phyloP scores from a whole-genome alignment of 2,329 filamentous ascomycete species.

The Hypoxylon rubiginosum region DNA sequence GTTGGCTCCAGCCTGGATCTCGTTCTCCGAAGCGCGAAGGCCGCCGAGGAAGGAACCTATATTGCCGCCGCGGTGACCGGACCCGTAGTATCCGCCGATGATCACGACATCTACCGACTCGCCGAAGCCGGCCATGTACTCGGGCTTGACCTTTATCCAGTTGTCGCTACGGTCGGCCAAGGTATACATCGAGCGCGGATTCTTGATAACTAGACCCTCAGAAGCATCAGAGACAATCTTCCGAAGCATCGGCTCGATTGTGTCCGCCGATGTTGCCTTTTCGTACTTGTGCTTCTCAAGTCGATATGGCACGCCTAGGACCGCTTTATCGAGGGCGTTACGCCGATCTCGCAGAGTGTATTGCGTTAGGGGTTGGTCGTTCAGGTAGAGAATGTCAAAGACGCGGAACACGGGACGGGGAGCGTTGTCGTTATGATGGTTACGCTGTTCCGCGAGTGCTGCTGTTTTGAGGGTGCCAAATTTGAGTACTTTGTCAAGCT shows the following conservation, averaged over 20 bases:
- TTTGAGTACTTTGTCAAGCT: slow-evolving; percentile 83
- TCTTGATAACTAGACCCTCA: slow-evolving; percentile 94
- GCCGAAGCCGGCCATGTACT: slow-evolving; percentile 97
- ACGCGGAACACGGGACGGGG: slow-evolving; percentile 84
- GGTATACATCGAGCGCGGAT: slow-evolving; percentile 86
- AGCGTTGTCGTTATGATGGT: slow-evolving; percentile 73
- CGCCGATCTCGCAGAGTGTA: slow-evolving; percentile 88
- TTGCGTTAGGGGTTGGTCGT: slow-evolving; percentile 81
- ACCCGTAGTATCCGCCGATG: slow-evolving; percentile 93
- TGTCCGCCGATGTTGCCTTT: slow-evolving; percentile 73
- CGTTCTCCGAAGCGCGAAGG: slow-evolving; percentile 78
- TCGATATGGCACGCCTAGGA: slow-evolving; percentile 78
- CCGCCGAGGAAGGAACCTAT: slow-evolving; percentile 94
- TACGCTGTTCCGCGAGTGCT: slow-evolving; percentile 82
- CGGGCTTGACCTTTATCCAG: slow-evolving; percentile 99
- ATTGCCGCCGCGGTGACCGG: slow-evolving; percentile 83
- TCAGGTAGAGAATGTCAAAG: slow-evolving; percentile 93
- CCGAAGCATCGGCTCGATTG: slow-evolving; percentile 84
- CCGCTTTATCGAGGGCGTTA: slow-evolving; percentile 77
- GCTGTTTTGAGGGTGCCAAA: slow-evolving; percentile 96
- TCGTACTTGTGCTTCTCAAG: slow-evolving; percentile 85
- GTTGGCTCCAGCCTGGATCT: slow-evolving; percentile 69
- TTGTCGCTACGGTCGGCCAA: slow-evolving; percentile 93
- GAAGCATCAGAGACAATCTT: slow-evolving; percentile 88
- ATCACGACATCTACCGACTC: slow-evolving; percentile 92